Evolutionary conservation across 768 basidiomycete species (phyloP).

Genomic region (Phaeotremella skinneri): DNA sequence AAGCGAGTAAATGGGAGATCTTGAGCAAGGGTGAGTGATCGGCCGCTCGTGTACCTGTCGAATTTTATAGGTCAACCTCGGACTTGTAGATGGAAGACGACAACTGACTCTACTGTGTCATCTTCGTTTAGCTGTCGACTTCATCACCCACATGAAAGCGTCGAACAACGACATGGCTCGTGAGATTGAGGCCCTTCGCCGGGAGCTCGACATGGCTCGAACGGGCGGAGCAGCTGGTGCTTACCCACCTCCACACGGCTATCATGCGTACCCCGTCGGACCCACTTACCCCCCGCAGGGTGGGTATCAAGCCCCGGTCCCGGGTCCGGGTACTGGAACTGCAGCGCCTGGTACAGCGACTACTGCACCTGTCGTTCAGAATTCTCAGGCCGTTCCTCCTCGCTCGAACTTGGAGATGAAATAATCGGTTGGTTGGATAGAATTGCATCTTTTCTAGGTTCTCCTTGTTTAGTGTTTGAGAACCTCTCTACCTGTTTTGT

Average conservation of each 20-base stretch:
- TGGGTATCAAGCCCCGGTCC: not conserved
- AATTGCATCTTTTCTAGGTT: not conserved
- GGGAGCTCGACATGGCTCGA: conserved; percentile 62
- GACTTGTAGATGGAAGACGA: not conserved
- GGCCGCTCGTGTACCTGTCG: too few species aligned
- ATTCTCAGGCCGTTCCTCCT: not conserved
- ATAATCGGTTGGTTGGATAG: not conserved
- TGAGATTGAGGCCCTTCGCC: conserved; percentile 74
- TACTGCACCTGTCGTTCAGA: not conserved
- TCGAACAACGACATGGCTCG: conserved; percentile 71
- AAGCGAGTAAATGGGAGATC: conserved; percentile 99
- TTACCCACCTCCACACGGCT: conserved; percentile 3
- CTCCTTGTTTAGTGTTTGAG: not conserved
- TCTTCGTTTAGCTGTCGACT: conserved; percentile 71
- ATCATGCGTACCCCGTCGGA: not conserved
- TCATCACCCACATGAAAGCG: conserved; percentile 73
- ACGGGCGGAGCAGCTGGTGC: conserved; percentile 24
- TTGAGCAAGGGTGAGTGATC: conserved; percentile 76
- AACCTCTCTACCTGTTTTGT: not conserved
- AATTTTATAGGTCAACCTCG: conserved; percentile 5
- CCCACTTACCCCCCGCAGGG: not conserved
- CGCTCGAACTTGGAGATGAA: not conserved
- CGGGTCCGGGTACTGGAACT: too few species aligned
- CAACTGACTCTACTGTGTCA: conserved; percentile 2
- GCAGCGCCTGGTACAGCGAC: not conserved